These are phyloP conservation scores for Candida caryicola DNA, from an alignment of 805 yeast species.

Conservation along the genomic window DNA sequence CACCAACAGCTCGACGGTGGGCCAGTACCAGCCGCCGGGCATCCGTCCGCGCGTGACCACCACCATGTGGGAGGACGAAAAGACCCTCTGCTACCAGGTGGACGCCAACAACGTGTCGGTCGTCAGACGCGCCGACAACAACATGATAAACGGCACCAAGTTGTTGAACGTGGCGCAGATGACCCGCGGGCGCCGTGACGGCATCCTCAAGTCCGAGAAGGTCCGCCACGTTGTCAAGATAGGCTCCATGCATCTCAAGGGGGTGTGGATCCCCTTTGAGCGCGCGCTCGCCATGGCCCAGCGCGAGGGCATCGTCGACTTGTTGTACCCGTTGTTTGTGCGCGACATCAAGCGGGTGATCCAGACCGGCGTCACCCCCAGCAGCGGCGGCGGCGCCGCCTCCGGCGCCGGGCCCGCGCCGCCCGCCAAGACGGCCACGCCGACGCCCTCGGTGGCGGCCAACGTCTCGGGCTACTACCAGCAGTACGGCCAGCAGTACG, in stretches of 20 bases:
- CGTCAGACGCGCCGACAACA: conserved; percentile 79
- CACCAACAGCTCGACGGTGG: conserved; percentile 31
- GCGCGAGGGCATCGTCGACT: conserved; percentile 56
- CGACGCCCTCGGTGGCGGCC: conserved; percentile 4
- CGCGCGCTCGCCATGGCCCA: conserved; percentile 80
- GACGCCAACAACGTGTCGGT: conserved; percentile 80
- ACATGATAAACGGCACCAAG: conserved; percentile 85
- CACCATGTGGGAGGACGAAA: conserved; percentile 90
- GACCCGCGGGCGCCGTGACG: conserved; percentile 86
- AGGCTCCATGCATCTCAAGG: conserved; percentile 85
- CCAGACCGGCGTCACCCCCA: conserved; percentile 45
- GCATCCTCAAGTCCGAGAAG: conserved; percentile 74
- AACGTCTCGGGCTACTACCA: conserved; percentile 12
- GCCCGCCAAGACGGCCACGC: conserved; percentile 4
- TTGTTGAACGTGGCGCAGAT: conserved; percentile 78
- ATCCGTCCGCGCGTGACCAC: conserved; percentile 69
- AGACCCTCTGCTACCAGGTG: conserved; percentile 79
- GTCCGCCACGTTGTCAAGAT: conserved; percentile 78
- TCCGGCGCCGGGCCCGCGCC: conserved; percentile 14
- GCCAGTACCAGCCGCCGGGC: conserved; percentile 46
- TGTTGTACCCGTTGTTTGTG: conserved; percentile 41
- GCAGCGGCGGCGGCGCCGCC: conserved; percentile 14
- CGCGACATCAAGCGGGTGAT: conserved; percentile 64
- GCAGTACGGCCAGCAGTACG: conserved; percentile 12
- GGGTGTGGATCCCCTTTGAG: conserved; percentile 88